These are phyloP conservation scores for Metschnikowia gruessii DNA, from an alignment of 805 yeast genomes.

Conservation along the genomic window DNA sequence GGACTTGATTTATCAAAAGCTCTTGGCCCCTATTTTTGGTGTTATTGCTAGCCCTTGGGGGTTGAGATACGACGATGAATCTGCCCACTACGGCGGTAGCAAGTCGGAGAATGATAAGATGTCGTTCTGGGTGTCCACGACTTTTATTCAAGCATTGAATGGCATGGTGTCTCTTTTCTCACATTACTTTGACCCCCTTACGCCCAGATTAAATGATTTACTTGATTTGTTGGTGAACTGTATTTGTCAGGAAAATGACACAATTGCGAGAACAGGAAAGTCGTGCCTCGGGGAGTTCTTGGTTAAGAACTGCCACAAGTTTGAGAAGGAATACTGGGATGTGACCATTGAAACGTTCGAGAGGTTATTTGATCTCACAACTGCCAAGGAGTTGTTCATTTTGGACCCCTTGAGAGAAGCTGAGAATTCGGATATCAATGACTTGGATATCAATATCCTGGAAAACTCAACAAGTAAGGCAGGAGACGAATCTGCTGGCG, in stretches of 20 bases:
- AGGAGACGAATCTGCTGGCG: slow-evolving; percentile 5
- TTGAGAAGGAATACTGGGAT: slow-evolving; percentile 70
- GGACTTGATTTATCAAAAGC: slow-evolving; percentile 72
- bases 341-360: slow-evolving; percentile 63
- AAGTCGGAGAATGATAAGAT: slow-evolving; percentile 65
- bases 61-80: slow-evolving; percentile 52
- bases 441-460: slow-evolving; percentile 15
- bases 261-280: slow-evolving; percentile 92
- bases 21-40: slow-evolving; percentile 87
- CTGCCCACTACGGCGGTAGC: slow-evolving; percentile 6
- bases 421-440: slow-evolving; percentile 25
- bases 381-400: slow-evolving; percentile 80
- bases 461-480: slow-evolving; percentile 7
- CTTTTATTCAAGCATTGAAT: slow-evolving; percentile 91
- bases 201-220: slow-evolving; percentile 72
- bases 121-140: slow-evolving; percentile 95
- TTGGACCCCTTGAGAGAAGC: slow-evolving; percentile 45
- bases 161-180: slow-evolving; percentile 81
- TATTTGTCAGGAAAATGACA: slow-evolving; percentile 94
- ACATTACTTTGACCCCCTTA: slow-evolving; percentile 75
- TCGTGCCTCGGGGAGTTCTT: slow-evolving; percentile 80
- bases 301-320: slow-evolving; percentile 66
- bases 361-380: slow-evolving; percentile 72
- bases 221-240: slow-evolving; percentile 77
- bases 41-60: slow-evolving; percentile 76